These are phyloP conservation scores for Saccharomycopsis olivae DNA, from an alignment of 805 yeast species.

Conservation along the genomic window DNA sequence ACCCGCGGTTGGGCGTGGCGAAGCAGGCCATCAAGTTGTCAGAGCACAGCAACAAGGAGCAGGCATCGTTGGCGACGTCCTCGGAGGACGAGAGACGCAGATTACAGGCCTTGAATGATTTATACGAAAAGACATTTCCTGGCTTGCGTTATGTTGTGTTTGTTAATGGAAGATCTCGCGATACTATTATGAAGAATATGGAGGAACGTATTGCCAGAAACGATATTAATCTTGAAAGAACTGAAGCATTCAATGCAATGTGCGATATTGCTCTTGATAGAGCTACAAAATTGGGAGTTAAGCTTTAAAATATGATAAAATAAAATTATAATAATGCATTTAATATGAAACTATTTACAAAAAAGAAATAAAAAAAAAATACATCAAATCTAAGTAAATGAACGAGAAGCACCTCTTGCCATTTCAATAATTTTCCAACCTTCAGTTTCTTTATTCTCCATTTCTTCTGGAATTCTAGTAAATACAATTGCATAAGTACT, in stretches of 20 bases:
- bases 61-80: slow-evolving; percentile 42
- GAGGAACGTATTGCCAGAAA: slow-evolving; percentile 41
- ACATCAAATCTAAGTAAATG: slow-evolving; percentile 5
- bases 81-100: slow-evolving; percentile 38
- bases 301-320: neutral
- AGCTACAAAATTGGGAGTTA: slow-evolving; percentile 34
- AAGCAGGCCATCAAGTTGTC: slow-evolving; percentile 32
- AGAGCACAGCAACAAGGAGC: slow-evolving; percentile 61
- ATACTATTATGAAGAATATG: slow-evolving; percentile 56
- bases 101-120: slow-evolving; percentile 42
- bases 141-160: slow-evolving; percentile 80
- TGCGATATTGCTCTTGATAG: slow-evolving; percentile 85
- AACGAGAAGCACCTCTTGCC: slow-evolving; percentile 52
- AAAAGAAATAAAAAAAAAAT: neutral
- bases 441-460: slow-evolving; percentile 82
- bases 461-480: slow-evolving; percentile 85
- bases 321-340: neutral
- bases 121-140: slow-evolving; percentile 54
- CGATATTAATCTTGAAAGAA: slow-evolving; percentile 45
- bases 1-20: slow-evolving; percentile 64
- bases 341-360: neutral
- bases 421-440: slow-evolving; percentile 97
- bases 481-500: slow-evolving; percentile 95
- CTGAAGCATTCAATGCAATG: slow-evolving; percentile 75
- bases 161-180: slow-evolving; percentile 72